These are phyloP conservation scores for Phaffomyces opuntiae DNA, from an alignment of 805 yeast genomes.

Conservation along the genomic window DNA sequence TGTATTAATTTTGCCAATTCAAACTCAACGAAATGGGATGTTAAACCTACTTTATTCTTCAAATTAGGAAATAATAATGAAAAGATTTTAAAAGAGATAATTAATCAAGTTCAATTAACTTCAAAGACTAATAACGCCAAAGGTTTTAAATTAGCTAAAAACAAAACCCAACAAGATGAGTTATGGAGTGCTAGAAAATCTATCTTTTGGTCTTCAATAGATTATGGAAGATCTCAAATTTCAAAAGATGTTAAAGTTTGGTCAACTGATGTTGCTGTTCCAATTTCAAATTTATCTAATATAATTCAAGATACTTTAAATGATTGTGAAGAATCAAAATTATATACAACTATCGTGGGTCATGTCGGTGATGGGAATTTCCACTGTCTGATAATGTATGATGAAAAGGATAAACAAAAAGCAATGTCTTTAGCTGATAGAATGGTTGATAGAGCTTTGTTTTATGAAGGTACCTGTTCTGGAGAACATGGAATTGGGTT, in stretches of 20 bases:
- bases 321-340: slow-evolving; percentile 46
- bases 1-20: slow-evolving; percentile 49
- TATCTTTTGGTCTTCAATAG: slow-evolving; percentile 55
- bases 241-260: slow-evolving; percentile 46
- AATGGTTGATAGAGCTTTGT: slow-evolving; percentile 59
- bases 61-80: slow-evolving; percentile 48
- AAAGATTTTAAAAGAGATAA: slow-evolving; percentile 32
- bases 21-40: slow-evolving; percentile 33
- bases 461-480: slow-evolving; percentile 72
- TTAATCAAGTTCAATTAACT: slow-evolving; percentile 40
- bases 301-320: slow-evolving; percentile 55
- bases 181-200: slow-evolving; percentile 73
- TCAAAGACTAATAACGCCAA: slow-evolving; percentile 43
- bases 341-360: slow-evolving; percentile 59
- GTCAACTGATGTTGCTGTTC: slow-evolving; percentile 82
- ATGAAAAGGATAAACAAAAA: slow-evolving; percentile 37
- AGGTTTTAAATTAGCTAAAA: slow-evolving; percentile 50
- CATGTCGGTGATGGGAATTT: slow-evolving; percentile 84
- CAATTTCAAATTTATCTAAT: slow-evolving; percentile 57
- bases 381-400: slow-evolving; percentile 60
- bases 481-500: slow-evolving; percentile 86
- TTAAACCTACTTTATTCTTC: slow-evolving; percentile 52
- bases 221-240: slow-evolving; percentile 46
- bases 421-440: slow-evolving; percentile 50
- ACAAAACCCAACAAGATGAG: slow-evolving; percentile 50